Evolutionary conservation across 306 rosid genomes (phyloP), one percentile per base, ranked within the genome.

Genomic region (Hippophae tibetana): DNA sequence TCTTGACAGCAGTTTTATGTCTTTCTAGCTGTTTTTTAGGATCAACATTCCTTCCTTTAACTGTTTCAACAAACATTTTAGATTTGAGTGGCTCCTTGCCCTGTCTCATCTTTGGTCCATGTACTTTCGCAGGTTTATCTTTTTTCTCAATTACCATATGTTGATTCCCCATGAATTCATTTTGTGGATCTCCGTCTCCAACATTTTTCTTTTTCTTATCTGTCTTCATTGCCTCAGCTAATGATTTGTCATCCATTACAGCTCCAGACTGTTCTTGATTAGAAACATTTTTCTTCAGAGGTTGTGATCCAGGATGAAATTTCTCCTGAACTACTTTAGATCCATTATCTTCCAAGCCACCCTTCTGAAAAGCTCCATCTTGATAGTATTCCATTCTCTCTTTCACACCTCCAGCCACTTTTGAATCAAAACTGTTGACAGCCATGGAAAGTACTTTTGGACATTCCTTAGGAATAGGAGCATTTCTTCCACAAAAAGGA

Each of bases 401-500:
- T 58, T 76, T 69, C 43, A 27, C 64, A 69, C 38, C 38, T 31
- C 5, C 38, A 31, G 38, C 4, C 38, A 2, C 5, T 31, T 31
- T 31, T 31, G 38, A 1, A 31, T 31, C 38, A 31, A 31, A 31
- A 31, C 38, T 31, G 38, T 31, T 31, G 38, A 31, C 38, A 31
- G 38, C 38, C 38, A 61, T 51, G 78, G 79, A 70, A 31, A 50
- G 54, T 54, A 14, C 53, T 43, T 40, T 61, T 61, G 26, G 51
- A 63, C 57, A 53, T 48, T 69, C 76, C 60, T 40, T 70, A 58
- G 51, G 43, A 18, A 70, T 70, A 57, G 10, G 64, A 70, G 82
- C 84, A 73, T 74, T 74, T 54, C 72, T 78, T 67, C 98, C 95
- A 54, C 98, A 92, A 9, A 69, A 64, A 69, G 63, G 84, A 57